phyloP scores from a whole-genome alignment of 306 rosid genomes.

The Trifolium fragiferum region DNA sequence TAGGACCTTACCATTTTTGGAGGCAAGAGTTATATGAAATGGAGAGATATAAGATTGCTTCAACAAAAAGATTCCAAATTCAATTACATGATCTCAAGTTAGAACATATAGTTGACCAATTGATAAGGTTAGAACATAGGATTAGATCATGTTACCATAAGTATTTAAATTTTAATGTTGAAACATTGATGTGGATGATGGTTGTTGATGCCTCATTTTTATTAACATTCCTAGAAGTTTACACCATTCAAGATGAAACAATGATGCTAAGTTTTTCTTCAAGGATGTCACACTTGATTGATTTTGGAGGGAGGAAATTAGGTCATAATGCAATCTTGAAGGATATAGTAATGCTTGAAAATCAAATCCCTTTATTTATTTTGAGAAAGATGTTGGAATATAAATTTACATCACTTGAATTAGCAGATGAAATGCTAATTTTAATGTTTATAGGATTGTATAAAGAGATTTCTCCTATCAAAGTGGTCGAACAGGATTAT shows the following conservation, averaged over 20 bases:
- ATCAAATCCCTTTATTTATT: constrained; percentile 81
- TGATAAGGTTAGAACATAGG: constrained; percentile 55
- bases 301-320: constrained; percentile 55
- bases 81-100: constrained; percentile 57
- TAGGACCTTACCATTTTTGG: constrained; percentile 82
- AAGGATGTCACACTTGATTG: constrained; percentile 68
- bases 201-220: constrained; percentile 77
- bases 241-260: constrained; percentile 46
- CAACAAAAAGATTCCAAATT: constrained; percentile 67
- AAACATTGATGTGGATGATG: constrained; percentile 86
- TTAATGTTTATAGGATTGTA: constrained; percentile 62
- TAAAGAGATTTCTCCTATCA: constrained; percentile 67
- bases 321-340: constrained; percentile 70
- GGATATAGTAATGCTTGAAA: constrained; percentile 84
- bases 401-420: constrained; percentile 52
- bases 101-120: constrained; percentile 60
- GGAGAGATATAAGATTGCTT: constrained; percentile 69
- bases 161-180: constrained; percentile 64
- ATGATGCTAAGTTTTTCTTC: constrained; percentile 53
- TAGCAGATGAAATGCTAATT: constrained; percentile 55
- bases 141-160: constrained; percentile 71
- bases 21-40: constrained; percentile 72
- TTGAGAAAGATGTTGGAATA: constrained; percentile 73
- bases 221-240: constrained; percentile 69
- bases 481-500: constrained; percentile 44